A percentile compares a stretch with the other conserved stretches of the same genome.
Evolutionary conservation across 768 basidiomycete genomes (phyloP).

Genomic region (Tylopilus rubrobrunneus): DNA sequence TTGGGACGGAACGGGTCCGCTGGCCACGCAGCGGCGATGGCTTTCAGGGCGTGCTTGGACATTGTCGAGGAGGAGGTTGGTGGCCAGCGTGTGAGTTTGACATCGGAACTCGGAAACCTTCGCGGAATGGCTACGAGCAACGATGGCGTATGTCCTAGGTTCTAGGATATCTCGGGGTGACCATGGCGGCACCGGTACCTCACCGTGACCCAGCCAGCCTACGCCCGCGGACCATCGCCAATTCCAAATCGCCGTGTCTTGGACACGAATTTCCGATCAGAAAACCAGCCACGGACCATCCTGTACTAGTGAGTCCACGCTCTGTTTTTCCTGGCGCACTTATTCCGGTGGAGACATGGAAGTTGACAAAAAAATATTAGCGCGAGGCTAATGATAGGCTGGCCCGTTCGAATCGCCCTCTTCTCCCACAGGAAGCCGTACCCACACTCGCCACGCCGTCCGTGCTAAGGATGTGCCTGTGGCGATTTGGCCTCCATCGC

Average conservation of each 20-base stretch:
- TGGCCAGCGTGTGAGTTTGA: slow-evolving; percentile 5
- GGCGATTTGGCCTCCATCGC: not conserved
- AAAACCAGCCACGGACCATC: not conserved
- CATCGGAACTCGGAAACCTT: slow-evolving; percentile 23
- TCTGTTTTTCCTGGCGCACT: not conserved
- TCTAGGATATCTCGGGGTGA: too few relatives aligned
- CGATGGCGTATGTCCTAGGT: not conserved
- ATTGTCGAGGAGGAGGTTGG: slow-evolving; percentile 1
- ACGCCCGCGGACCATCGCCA: slow-evolving; percentile 1
- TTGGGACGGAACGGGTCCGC: slow-evolving; percentile 75
- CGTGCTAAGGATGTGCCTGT: not conserved
- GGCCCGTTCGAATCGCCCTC: not conserved
- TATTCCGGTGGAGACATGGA: not conserved
- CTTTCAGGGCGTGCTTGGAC: slow-evolving; percentile 43
- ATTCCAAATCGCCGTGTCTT: not conserved
- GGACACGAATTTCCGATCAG: not conserved
- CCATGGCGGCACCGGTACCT: too few relatives aligned
- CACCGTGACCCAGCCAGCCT: not conserved
- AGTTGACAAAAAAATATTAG: not conserved
- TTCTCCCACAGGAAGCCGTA: not conserved
- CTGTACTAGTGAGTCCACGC: not conserved
- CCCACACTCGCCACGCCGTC: not conserved
- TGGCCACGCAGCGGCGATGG: slow-evolving; percentile 62
- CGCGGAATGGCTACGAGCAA: slow-evolving; percentile 5
- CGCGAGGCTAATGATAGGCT: too few relatives aligned